Base-by-base conservation (phyloP, 768 basidiomycete species). In the Boletus insuetus region DNA sequence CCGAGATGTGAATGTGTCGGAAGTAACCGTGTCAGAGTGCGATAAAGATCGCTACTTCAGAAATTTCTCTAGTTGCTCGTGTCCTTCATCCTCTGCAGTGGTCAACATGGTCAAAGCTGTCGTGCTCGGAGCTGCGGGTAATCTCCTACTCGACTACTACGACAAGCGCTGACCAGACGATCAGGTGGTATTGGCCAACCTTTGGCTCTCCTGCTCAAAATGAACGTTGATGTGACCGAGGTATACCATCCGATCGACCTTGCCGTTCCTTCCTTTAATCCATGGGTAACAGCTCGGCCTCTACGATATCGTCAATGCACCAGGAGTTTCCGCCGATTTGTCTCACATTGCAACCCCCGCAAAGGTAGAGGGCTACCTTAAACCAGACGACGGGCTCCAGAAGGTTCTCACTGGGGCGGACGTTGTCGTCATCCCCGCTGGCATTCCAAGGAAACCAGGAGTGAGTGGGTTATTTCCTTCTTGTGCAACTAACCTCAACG, bases 231-330 rank as follows among this genome's bases (percentile, higher is more conserved):
- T 56, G 79, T 98, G 63, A 89, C 89, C 52, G 81, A 87, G 80
- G 91, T 89, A 66, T 49, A 64, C 56, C 16, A 38, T 51, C 35
- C 22, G 37, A 58, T 46, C 57, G 6, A 11, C 17, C 8, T 5
- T 37, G 52, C 46, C 50, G 29, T 46, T 10, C n/a, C 45, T 51
- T 44, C n/a, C 20, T 49, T 50, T 51, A 14, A 49, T 41, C 46
- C 49, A 31, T 43, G 49, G 4, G 17, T 29, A 49, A 19, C 64
- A 94, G 88, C 87, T 98, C 48, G 77, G 84, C 49, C 84, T 98
- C 56, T 98, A 81, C 71, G 96, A 98, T 92, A 95, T 98, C 74
- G 93, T 95, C 66, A 91, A 93, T 73, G 89, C 94, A n/a, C 93
- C 93, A 16, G 96, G 96, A 68, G 96, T 99, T 59, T 94, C 94